These are phyloP conservation scores for Colletotrichum sp. DNA, from an alignment of 2,329 filamentous ascomycete species.

Conservation along the genomic window DNA sequence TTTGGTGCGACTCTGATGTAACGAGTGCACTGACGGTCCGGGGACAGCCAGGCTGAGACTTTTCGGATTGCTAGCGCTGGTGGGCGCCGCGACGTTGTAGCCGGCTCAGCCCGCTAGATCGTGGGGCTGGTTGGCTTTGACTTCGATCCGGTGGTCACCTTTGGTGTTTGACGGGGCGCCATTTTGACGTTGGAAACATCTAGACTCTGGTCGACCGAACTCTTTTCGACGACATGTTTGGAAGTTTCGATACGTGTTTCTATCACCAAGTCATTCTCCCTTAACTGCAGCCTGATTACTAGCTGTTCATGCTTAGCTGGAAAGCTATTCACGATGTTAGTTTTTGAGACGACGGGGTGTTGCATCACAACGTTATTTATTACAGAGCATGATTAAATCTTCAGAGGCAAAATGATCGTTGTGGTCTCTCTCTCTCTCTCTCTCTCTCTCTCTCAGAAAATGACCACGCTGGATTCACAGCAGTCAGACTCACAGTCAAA, in stretches of 20 bases:
- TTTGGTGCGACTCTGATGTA: slow-evolving; percentile 16
- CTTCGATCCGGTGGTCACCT: background rate
- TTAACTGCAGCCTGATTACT: background rate
- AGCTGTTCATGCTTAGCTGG: background rate
- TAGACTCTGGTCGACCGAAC: background rate
- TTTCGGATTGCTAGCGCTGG: background rate
- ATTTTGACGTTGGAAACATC: background rate
- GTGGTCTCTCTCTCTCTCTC: background rate
- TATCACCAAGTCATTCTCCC: background rate
- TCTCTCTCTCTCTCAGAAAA: background rate
- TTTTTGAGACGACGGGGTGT: background rate
- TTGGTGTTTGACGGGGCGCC: background rate
- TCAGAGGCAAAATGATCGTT: background rate
- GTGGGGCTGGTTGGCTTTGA: background rate
- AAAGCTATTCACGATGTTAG: background rate
- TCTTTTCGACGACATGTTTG: background rate
- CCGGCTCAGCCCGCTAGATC: slow-evolving; percentile 12
- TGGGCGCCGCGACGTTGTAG: background rate
- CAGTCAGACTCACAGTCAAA: background rate
- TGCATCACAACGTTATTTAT: accelerated
- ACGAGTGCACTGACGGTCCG: slow-evolving; percentile 13
- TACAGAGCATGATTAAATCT: background rate
- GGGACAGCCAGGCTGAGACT: background rate
- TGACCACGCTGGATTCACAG: background rate
- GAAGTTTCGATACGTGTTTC: background rate